These are phyloP conservation scores for Trichosporon sp. DNA, from an alignment of 1,284 basidiomycete species.

Conservation along the genomic window DNA sequence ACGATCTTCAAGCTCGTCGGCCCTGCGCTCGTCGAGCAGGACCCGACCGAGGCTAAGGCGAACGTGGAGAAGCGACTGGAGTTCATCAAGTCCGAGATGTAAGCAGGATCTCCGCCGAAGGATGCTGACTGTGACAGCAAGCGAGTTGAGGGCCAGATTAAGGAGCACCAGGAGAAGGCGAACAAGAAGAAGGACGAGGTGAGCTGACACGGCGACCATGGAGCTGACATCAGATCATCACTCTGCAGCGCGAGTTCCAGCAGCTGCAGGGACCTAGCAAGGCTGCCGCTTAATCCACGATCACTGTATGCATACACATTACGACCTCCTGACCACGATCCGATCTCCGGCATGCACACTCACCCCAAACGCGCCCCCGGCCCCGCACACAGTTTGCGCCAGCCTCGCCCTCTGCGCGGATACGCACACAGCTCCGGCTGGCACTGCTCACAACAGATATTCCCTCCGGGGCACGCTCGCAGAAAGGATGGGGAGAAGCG, in stretches of 20 bases:
- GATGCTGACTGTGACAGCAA: slow-evolving; percentile 57
- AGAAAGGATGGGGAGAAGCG: background rate
- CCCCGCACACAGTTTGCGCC: background rate
- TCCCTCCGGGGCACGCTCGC: background rate
- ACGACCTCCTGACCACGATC: background rate
- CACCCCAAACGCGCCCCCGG: background rate
- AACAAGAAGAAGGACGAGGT: slow-evolving; percentile 79
- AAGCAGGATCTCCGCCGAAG: slow-evolving; percentile 32
- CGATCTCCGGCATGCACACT: background rate
- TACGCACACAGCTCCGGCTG: background rate
- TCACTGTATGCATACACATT: slow-evolving; percentile 11
- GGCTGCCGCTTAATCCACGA: slow-evolving; percentile 9
- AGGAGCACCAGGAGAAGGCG: slow-evolving; percentile 66
- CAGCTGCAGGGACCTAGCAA: slow-evolving; percentile 33
- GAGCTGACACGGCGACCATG: slow-evolving; percentile 29
- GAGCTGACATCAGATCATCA: slow-evolving; percentile 34
- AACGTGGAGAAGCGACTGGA: slow-evolving; percentile 90
- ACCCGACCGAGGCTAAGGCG: slow-evolving; percentile 75
- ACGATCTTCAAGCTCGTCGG: slow-evolving; percentile 89
- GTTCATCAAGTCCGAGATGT: slow-evolving; percentile 90
- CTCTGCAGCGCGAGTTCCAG: slow-evolving; percentile 45
- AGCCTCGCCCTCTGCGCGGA: background rate
- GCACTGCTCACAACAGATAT: background rate
- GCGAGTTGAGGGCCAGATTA: slow-evolving; percentile 71
- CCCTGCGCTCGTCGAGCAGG: slow-evolving; percentile 85